Base-by-base conservation (phyloP, 306 rosid genomes). In the Castanea sativa region DNA sequence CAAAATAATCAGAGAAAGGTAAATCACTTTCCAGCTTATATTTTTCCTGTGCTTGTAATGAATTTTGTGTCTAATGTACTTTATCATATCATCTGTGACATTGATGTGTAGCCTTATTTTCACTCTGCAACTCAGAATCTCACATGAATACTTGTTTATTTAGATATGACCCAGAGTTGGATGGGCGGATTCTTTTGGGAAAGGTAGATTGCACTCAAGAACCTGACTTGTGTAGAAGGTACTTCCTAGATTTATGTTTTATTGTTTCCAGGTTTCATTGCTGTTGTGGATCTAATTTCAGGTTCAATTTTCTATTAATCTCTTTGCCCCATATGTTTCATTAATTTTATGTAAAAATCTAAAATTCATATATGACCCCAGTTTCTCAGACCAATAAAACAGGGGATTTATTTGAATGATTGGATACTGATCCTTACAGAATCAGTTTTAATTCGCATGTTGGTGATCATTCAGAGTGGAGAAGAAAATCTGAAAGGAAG, bases 161-260 rank as follows among this genome's bases (percentile, higher is more conserved):
- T 87, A 95, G 99, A 82, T 95, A 91, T 80, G 98, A 95, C 73
- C 99, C 96, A 49, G 99, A 95, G 81, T 57, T 89, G 35, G 99
- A 95, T 85, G 97, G 99, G 55, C 94, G 99, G 45, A 90, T 95
- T 76, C 75, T 95, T 82, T 41, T 93, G 86, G 94, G 77, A 2
- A 92, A 90, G 82, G 96, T 95, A 53, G 98, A 95, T 86, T 95
- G 99, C 91, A 95, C 98, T 18, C 52, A 57, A 75, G 96, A 92
- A 69, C 84, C 59, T 73, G 97, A 95, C 78, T 86, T 95, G 82
- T 95, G 99, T 86, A 87, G 83, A 87, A 93, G 95, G 99, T 95
- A 91, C 55, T 60, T 51, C 18, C 73, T 69, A 19, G 58, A 74
- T 70, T 55, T 60, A 53, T 5, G 4, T 19, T 6, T 70, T 80